Evolutionary conservation across 192 early-diverging fungal genomes (phyloP).

Genomic region (Umbelopsis sp.): DNA sequence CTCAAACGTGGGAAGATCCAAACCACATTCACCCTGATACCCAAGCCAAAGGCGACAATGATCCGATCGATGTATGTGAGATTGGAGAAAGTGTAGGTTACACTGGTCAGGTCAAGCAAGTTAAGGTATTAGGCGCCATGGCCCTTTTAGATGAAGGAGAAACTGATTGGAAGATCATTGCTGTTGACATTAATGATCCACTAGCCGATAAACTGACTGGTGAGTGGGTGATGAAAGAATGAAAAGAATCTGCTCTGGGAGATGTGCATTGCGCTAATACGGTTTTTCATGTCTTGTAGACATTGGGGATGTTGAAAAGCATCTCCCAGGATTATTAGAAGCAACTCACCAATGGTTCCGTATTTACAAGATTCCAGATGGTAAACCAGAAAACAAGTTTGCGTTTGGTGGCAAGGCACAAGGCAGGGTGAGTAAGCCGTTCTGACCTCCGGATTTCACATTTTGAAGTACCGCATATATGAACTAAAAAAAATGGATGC

Average conservation of each 20-base stretch:
- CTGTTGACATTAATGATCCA: conserved; percentile 96
- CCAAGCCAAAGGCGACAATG: conserved; percentile 93
- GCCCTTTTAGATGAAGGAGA: conserved; percentile 98
- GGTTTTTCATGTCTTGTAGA: conserved; percentile 43
- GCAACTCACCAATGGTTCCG: conserved; percentile 98
- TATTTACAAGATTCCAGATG: conserved; percentile 99
- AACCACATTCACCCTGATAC: conserved; percentile 84
- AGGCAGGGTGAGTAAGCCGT: conserved; percentile 49
- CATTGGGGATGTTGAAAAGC: conserved; percentile 97
- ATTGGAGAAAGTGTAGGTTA: conserved; percentile 94
- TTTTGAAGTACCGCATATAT: neutral
- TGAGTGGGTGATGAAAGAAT: conserved; percentile 12
- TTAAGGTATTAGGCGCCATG: conserved; percentile 97
- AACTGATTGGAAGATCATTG: conserved; percentile 99
- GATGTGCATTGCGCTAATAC: neutral
- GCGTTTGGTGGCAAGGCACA: conserved; percentile 87
- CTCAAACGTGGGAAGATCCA: conserved; percentile 99
- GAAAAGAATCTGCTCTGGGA: neutral
- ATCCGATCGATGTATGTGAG: conserved; percentile 97
- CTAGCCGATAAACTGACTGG: conserved; percentile 91
- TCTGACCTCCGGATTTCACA: neutral
- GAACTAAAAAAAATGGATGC: neutral
- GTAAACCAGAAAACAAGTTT: conserved; percentile 98
- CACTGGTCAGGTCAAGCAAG: conserved; percentile 96
- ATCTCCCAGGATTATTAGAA: conserved; percentile 90